phyloP scores from a whole-genome alignment of 345 rosid genomes.

The Triadica sebifera region DNA sequence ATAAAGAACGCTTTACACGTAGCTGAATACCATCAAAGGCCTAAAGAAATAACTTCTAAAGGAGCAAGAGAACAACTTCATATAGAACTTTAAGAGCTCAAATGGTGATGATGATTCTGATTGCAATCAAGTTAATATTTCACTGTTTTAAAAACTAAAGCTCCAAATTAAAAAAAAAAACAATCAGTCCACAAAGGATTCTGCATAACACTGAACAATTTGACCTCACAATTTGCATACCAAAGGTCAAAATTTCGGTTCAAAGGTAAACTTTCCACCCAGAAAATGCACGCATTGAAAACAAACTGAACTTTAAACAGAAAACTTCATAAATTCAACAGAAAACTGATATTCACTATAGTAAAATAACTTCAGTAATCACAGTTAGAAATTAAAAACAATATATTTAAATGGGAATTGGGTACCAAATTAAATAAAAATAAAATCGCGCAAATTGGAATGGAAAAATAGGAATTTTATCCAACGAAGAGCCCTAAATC shows the following conservation, averaged over 20 bases:
- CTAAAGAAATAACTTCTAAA: neutral
- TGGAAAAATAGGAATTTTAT: too few species aligned
- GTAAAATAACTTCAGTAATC: too few species aligned
- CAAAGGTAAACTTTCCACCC: neutral
- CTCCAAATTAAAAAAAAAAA: neutral
- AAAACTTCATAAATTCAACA: too few species aligned
- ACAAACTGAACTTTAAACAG: too few species aligned
- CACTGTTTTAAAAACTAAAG: neutral
- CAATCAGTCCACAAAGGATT: neutral
- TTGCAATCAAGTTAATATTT: neutral
- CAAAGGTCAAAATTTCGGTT: neutral
- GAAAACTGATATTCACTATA: too few species aligned
- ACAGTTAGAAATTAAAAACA: too few species aligned
- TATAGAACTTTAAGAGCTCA: neutral
- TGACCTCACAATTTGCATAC: neutral
- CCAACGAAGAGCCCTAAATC: too few species aligned
- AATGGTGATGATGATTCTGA: neutral
- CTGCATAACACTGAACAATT: neutral
- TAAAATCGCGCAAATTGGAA: too few species aligned
- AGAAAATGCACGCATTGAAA: too few species aligned
- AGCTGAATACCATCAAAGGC: neutral
- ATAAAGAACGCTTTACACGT: neutral
- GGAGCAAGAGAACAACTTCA: neutral
- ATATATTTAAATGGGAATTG: too few species aligned
- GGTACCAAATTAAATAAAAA: too few species aligned